Evolutionary conservation across 2,329 filamentous ascomycete genomes (phyloP).

Genomic region (Elsinoe arachidis): DNA sequence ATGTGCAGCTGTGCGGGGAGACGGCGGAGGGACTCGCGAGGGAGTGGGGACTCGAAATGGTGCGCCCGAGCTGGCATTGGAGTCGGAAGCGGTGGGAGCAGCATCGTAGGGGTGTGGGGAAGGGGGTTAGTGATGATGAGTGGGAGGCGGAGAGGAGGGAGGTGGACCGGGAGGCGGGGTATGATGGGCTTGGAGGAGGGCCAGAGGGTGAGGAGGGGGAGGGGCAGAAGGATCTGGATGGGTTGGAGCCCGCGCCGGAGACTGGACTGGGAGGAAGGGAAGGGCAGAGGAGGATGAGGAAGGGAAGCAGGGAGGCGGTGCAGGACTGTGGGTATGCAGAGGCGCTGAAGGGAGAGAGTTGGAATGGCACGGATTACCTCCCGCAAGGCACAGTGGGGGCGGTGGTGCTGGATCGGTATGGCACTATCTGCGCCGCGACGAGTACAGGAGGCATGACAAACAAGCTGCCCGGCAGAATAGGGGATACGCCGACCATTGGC

Average conservation of each 20-base stretch:
- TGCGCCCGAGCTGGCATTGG: slow-evolving; percentile 66
- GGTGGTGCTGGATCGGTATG: slow-evolving; percentile 69
- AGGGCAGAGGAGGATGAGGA: slow-evolving; percentile 36
- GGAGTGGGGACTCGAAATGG: slow-evolving; percentile 61
- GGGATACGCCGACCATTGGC: slow-evolving; percentile 75
- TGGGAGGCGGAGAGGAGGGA: slow-evolving; percentile 37
- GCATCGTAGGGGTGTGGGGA: slow-evolving; percentile 53
- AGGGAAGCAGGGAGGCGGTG: slow-evolving; percentile 21
- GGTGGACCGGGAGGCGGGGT: slow-evolving; percentile 21
- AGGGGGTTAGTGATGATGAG: slow-evolving; percentile 27
- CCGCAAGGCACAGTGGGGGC: slow-evolving; percentile 80
- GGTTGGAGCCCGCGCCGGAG: slow-evolving; percentile 27
- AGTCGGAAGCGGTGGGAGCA: slow-evolving; percentile 72
- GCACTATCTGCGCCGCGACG: slow-evolving; percentile 60
- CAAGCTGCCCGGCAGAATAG: slow-evolving; percentile 75
- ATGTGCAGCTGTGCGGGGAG: slow-evolving; percentile 59
- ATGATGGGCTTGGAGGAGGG: background rate
- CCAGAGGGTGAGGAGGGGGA: background rate
- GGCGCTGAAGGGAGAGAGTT: slow-evolving; percentile 28
- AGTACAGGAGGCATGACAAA: slow-evolving; percentile 76
- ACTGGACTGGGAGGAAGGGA: slow-evolving; percentile 27
- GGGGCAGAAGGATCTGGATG: slow-evolving; percentile 7
- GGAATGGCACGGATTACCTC: slow-evolving; percentile 57
- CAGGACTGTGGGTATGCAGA: slow-evolving; percentile 12
- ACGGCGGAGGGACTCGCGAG: slow-evolving; percentile 61